Conservation (phyloP, 2,329 filamentous ascomycete genomes). For the Sclerotinia minor region DNA sequence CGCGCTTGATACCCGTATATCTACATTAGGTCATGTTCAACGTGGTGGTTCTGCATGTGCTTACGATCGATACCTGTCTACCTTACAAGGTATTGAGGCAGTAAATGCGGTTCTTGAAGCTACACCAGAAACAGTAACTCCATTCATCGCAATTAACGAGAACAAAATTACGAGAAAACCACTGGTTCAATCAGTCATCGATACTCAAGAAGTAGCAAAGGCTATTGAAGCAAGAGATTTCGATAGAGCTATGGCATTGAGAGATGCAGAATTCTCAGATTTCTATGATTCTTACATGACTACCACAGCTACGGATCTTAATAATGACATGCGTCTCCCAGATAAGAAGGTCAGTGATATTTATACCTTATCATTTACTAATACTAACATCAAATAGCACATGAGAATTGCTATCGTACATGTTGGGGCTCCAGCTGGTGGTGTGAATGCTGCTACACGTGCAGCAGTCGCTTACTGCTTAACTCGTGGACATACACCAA, state of each 20-base stretch:
- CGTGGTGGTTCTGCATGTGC: conserved; percentile 88
- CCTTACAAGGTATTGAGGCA: conserved; percentile 90
- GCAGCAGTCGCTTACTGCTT: conserved; percentile 92
- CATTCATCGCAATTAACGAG: conserved; percentile 94
- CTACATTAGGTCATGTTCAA: conserved; percentile 95
- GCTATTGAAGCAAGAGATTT: conserved; percentile 87
- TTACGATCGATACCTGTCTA: conserved; percentile 91
- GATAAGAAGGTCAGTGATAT: conserved; percentile 63
- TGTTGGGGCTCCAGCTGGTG: conserved; percentile 92
- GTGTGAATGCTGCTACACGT: conserved; percentile 96
- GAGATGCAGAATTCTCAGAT: conserved; percentile 91
- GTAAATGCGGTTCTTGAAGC: conserved; percentile 89
- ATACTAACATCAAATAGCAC: conserved; percentile 54
- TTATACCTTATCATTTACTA: not conserved
- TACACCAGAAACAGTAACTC: conserved; percentile 84
- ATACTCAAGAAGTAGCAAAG: conserved; percentile 80
- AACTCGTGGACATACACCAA: conserved; percentile 84
- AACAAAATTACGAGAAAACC: conserved; percentile 95
- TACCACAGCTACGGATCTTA: conserved; percentile 79
- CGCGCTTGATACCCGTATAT: conserved; percentile 87
- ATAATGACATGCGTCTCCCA: conserved; percentile 64
- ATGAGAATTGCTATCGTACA: conserved; percentile 97
- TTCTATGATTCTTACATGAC: conserved; percentile 89
- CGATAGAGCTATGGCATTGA: conserved; percentile 78
- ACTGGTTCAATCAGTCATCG: conserved; percentile 81